phyloP scores from a whole-genome alignment of 2,329 filamentous ascomycete genomes.

The Penicillium aurantiogriseum region DNA sequence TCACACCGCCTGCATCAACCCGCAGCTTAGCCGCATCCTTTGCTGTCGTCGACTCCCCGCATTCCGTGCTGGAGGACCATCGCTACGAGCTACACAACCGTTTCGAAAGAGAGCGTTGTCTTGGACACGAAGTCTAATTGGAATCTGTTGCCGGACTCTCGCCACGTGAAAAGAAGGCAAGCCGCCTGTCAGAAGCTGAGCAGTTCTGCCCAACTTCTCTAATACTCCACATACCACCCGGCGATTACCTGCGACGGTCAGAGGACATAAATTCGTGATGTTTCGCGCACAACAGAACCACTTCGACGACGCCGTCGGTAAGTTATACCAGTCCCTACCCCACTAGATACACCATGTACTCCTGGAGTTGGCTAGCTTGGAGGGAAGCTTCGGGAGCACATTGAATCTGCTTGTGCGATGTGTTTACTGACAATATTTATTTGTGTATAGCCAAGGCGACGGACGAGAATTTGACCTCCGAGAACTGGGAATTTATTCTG shows the following conservation, averaged over 20 bases:
- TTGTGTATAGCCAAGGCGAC: conserved; percentile 69
- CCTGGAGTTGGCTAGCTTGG: neutral
- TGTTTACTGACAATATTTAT: conserved; percentile 28
- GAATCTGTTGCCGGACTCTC: neutral
- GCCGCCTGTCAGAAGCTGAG: conserved; percentile 1
- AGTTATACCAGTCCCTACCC: conserved; percentile 28
- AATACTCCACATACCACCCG: conserved; percentile 5
- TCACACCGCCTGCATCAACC: neutral
- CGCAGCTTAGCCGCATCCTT: conserved; percentile 1
- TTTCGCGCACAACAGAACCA: conserved; percentile 64
- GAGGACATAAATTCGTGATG: conserved; percentile 41
- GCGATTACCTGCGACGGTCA: conserved; percentile 7
- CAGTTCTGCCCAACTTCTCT: conserved; percentile 17
- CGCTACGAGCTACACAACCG: conserved; percentile 3
- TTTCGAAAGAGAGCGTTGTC: neutral
- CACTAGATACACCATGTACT: neutral
- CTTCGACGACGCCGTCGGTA: conserved; percentile 69
- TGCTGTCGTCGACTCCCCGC: conserved; percentile 20
- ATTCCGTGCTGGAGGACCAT: conserved; percentile 14
- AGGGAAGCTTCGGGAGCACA: neutral
- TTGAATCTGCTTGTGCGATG: neutral
- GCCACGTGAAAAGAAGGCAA: neutral
- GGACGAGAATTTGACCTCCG: conserved; percentile 91
- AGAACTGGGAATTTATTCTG: conserved; percentile 73
- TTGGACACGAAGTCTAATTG: neutral